Percentiles rank a stretch among this genome's conserved stretches.
Conservation (phyloP, 129 eudicot species). For the Mikania micrantha region DNA sequence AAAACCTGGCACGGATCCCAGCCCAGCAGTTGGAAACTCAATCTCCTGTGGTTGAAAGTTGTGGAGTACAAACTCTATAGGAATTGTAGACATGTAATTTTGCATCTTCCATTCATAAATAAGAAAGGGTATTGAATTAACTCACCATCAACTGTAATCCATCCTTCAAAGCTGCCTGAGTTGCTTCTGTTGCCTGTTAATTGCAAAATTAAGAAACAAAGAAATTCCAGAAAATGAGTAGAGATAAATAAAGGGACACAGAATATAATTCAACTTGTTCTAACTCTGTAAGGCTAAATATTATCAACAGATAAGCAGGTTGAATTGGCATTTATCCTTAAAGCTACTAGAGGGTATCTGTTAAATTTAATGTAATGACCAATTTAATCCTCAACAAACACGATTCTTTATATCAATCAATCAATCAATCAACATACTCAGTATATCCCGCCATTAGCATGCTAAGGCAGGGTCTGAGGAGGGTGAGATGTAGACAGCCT, state of each 20-base stretch:
- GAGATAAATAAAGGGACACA: not conserved
- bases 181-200: conserved; percentile 81
- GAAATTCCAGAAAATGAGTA: not conserved
- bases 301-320: conserved; percentile 2
- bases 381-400: not conserved
- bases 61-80: conserved; percentile 52
- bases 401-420: no score
- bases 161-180: conserved; percentile 65
- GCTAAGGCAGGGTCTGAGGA: no score
- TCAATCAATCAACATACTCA: no score
- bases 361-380: not conserved
- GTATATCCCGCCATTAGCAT: no score
- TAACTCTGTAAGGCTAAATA: not conserved
- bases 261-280: not conserved
- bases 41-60: conserved; percentile 81
- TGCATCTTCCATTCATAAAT: conserved; percentile 17
- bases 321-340: not conserved
- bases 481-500: no score
- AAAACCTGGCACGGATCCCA: conserved; percentile 90
- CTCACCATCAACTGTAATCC: conserved; percentile 84
- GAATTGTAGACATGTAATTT: conserved; percentile 20
- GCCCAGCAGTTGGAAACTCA: conserved; percentile 97
- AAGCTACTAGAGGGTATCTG: not conserved
- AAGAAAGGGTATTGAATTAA: conserved; percentile 12
- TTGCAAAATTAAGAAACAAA: conserved; percentile 4